Conservation (phyloP, 257 asterid species). For the Nicotiana attenuata region DNA sequence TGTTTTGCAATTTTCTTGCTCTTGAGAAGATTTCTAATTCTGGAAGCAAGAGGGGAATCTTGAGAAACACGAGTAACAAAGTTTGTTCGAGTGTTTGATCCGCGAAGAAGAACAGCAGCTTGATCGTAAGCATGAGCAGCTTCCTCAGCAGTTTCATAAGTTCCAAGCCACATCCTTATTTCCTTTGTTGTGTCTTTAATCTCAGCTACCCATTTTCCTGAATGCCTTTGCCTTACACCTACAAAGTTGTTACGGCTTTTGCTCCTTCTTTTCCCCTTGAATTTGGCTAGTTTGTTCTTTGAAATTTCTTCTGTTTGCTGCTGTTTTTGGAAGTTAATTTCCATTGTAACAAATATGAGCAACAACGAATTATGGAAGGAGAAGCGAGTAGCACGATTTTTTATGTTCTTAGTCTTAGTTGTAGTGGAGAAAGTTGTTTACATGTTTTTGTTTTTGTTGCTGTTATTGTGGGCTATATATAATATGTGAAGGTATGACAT, state of each 20-base stretch:
- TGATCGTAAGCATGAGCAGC: slow-evolving; percentile 74
- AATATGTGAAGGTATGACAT: not conserved
- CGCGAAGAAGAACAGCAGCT: slow-evolving; percentile 67
- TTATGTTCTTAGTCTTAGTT: not conserved
- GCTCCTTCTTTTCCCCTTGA: slow-evolving; percentile 22
- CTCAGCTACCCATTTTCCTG: slow-evolving; percentile 81
- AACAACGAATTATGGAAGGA: not conserved
- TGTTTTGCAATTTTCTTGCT: slow-evolving; percentile 26
- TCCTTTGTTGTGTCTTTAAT: slow-evolving; percentile 69
- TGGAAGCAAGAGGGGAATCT: slow-evolving; percentile 55
- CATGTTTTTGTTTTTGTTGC: slow-evolving; percentile 11
- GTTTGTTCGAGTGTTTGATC: slow-evolving; percentile 57
- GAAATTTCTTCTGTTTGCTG: slow-evolving; percentile 5
- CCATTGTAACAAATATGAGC: slow-evolving; percentile 29
- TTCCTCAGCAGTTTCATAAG: slow-evolving; percentile 55
- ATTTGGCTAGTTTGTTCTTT: slow-evolving; percentile 24
- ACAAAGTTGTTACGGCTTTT: slow-evolving; percentile 32
- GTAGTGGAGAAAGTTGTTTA: slow-evolving; percentile 12
- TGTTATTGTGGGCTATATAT: not conserved
- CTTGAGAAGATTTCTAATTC: slow-evolving; percentile 46
- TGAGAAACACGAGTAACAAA: slow-evolving; percentile 34
- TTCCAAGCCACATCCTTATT: slow-evolving; percentile 78
- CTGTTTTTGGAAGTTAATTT: slow-evolving; percentile 45
- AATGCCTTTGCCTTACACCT: slow-evolving; percentile 69
- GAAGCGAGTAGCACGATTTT: not conserved